A percentile compares a stretch with the other conserved stretches of the same genome.
These are phyloP conservation scores for Rosa multiflora DNA, from an alignment of 306 rosid species.

Conservation along the genomic window DNA sequence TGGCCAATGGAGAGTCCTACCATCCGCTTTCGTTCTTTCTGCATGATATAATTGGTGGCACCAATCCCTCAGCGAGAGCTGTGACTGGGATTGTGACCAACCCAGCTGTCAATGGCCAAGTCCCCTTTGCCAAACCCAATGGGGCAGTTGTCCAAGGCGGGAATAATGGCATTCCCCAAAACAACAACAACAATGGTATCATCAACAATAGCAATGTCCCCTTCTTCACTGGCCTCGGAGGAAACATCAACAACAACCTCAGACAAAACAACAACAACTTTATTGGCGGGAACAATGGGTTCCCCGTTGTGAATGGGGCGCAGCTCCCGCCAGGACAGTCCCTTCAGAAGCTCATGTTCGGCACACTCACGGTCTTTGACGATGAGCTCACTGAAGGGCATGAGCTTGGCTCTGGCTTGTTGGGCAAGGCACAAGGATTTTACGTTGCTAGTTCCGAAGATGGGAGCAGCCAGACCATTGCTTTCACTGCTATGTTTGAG, in stretches of 20 bases:
- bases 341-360: slow-evolving; percentile 64
- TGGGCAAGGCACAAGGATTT: slow-evolving; percentile 83
- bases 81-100: slow-evolving; percentile 71
- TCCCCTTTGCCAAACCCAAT: slow-evolving; percentile 85
- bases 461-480: slow-evolving; percentile 75
- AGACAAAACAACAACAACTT: slow-evolving; percentile 42
- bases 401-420: slow-evolving; percentile 68
- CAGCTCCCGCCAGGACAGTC: slow-evolving; percentile 59
- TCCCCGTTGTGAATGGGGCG: slow-evolving; percentile 42
- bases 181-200: slow-evolving; percentile 64
- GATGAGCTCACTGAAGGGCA: slow-evolving; percentile 78
- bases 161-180: slow-evolving; percentile 58
- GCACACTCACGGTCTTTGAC: slow-evolving; percentile 75
- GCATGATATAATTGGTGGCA: slow-evolving; percentile 85
- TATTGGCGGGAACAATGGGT: slow-evolving; percentile 29
- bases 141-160: slow-evolving; percentile 64
- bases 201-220: slow-evolving; percentile 81
- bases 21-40: slow-evolving; percentile 47
- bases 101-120: slow-evolving; percentile 72
- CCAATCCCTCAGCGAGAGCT: slow-evolving; percentile 73
- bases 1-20: not conserved
- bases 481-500: slow-evolving; percentile 71
- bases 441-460: slow-evolving; percentile 68
- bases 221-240: slow-evolving; percentile 79
- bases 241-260: slow-evolving; percentile 40